Evolutionary conservation across 371 early-diverging fungal species (phyloP).

Genomic region (Zychaea mexicana): DNA sequence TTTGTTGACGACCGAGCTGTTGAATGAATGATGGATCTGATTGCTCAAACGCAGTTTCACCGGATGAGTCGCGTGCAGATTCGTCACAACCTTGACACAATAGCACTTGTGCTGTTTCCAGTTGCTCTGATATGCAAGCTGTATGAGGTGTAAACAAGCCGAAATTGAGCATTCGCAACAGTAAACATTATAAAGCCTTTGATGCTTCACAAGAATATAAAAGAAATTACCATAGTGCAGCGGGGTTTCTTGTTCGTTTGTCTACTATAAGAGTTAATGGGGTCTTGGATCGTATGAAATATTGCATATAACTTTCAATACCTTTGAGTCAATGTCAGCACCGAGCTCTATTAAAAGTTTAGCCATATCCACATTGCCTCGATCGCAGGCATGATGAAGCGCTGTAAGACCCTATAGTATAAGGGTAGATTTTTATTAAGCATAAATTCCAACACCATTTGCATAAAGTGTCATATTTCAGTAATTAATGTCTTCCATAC

Average conservation of each 20-base stretch:
- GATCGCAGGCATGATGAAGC: constrained; percentile 48
- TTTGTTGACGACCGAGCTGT: background rate
- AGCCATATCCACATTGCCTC: constrained; percentile 37
- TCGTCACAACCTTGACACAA: constrained; percentile 28
- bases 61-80: constrained; percentile 29
- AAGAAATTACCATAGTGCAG: constrained; percentile 48
- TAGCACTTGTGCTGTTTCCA: constrained; percentile 31
- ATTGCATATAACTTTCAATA: constrained; percentile 4
- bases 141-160: background rate
- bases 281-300: background rate
- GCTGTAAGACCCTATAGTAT: constrained; percentile 47
- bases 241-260: constrained; percentile 42
- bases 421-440: no score
- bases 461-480: background rate
- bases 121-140: constrained; percentile 51
- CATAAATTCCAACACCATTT: no score
- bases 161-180: no score
- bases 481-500: constrained; percentile 7
- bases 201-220: background rate
- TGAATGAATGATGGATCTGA: constrained; percentile 23
- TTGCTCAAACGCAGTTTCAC: constrained; percentile 41
- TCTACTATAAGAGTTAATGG: constrained; percentile 1
- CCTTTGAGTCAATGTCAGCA: constrained; percentile 39
- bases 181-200: no score
- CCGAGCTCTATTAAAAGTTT: constrained; percentile 30